Evolutionary conservation across 192 early-diverging fungal genomes (phyloP).

Genomic region (Coemansia sp.): DNA sequence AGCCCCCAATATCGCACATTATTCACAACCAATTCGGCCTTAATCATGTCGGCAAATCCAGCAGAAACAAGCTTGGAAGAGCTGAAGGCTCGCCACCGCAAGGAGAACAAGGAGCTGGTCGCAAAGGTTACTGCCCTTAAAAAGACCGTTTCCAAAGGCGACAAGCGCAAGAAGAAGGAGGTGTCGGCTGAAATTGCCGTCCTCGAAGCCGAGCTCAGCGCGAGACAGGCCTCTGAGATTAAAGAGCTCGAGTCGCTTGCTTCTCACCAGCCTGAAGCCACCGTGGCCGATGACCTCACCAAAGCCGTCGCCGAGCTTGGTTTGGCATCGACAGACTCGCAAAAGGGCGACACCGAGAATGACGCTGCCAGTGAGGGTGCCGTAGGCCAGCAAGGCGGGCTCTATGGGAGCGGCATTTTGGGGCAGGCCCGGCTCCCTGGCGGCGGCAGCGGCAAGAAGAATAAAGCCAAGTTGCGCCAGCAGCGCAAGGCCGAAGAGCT

Average conservation of each 20-base stretch:
- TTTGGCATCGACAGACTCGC: too few relatives aligned
- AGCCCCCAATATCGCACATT: too few relatives aligned
- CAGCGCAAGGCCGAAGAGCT: constrained; percentile 70
- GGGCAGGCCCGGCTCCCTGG: constrained; percentile 23
- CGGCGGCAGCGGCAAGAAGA: constrained; percentile 59
- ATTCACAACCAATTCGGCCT: too few relatives aligned
- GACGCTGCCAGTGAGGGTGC: too few relatives aligned
- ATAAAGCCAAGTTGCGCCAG: constrained; percentile 52
- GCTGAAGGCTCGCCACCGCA: constrained; percentile 67
- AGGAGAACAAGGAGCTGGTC: constrained; percentile 70
- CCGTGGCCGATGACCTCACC: too few relatives aligned
- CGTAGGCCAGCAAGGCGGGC: neutral
- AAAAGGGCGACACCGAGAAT: too few relatives aligned
- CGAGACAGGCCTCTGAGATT: constrained; percentile 62
- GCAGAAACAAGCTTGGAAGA: constrained; percentile 51
- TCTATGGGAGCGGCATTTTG: constrained; percentile 3
- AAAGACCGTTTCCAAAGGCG: constrained; percentile 69
- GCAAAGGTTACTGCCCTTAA: constrained; percentile 70
- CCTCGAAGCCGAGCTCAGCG: constrained; percentile 60
- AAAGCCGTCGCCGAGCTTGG: too few relatives aligned
- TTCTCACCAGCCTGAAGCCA: neutral
- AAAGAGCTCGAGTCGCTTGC: too few relatives aligned
- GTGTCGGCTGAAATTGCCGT: constrained; percentile 62
- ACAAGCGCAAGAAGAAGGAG: constrained; percentile 89
- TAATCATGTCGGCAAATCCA: constrained; percentile 2